Evolutionary conservation across 805 yeast genomes (phyloP).

Genomic region (baker's yeast (Saccharomyces cerevisiae)): DNA sequence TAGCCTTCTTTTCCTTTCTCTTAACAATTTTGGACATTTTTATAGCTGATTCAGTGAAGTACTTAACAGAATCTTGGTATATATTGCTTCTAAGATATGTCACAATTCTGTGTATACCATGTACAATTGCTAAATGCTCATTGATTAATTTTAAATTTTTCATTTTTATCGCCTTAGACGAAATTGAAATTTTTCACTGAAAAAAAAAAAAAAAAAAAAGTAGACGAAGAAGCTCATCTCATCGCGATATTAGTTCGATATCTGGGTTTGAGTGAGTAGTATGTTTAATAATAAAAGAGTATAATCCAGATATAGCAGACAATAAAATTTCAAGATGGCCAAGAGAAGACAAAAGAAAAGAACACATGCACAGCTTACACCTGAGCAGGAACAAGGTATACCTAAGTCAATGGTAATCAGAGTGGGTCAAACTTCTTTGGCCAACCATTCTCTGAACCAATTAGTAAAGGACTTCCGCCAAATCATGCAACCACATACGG

Average conservation of each 20-base stretch:
- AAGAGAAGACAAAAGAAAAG: constrained; percentile 66
- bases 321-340: constrained; percentile 33
- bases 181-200: not conserved
- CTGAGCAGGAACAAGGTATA: constrained; percentile 58
- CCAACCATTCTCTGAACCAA: constrained; percentile 74
- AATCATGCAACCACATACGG: constrained; percentile 95
- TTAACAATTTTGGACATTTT: constrained; percentile 4
- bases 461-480: constrained; percentile 80
- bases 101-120: not conserved
- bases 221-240: constrained; percentile 1
- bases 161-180: not conserved
- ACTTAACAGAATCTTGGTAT: not conserved
- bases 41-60: not conserved
- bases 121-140: not conserved
- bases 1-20: constrained; percentile 5
- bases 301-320: not conserved
- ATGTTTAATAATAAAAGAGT: not conserved
- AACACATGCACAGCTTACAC: constrained; percentile 65
- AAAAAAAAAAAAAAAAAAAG: not conserved
- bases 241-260: constrained; percentile 10
- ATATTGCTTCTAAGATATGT: not conserved
- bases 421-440: constrained; percentile 47
- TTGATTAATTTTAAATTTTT: not conserved
- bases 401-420: constrained; percentile 94
- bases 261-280: not conserved